Evolutionary conservation across 1,139 yeast species (phyloP), one percentile per base, ranked within the genome.

Genomic region (Suhomyces panamericanus): DNA sequence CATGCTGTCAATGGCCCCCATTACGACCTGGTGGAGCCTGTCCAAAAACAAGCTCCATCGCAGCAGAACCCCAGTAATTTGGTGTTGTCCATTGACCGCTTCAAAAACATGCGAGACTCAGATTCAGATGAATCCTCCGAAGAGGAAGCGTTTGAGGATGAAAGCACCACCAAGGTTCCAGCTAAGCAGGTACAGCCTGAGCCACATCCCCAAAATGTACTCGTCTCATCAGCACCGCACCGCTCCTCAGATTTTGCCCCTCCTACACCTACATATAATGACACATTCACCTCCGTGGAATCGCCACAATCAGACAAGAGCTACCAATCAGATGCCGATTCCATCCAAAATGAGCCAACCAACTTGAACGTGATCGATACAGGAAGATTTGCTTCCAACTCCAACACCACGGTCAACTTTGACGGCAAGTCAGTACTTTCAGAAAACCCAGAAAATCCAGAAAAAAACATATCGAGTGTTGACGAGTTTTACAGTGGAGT

Each of bases 51-150:
- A 6, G 13, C 34, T 14, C 26, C 20, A 4, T 11, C 30, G 5
- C 28, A 27, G 20, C 24, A 28, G 11, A 41, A 35, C 22, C 38
- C 52, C 26, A 27, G 22, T 41, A 53, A 61, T 35, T 58, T 72
- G 45, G 71, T 72, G 15, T 60, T 73, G 26, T 69, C 75, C 7
- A 70, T 71, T 34, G 78, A 73, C 47, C 51, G 53, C 15, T 49
- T 67, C 41, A 49, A 49, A 27, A 41, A 47, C 30, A 33, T 54
- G 32, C 26, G 45, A 37, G 56, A 54, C 17, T 53, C 51, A 16
- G 62, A 56, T 16, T 56, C 56, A 7, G 59, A 54, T 28, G 57
- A 53, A 22, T 54, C 60, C 6, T 57, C 58, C 30, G 61, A 62
- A 16, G 57, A 51, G 4, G 55, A 50, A 10, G 41, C 39, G 29